Evolutionary conservation across 2,329 filamentous ascomycete genomes (phyloP), one percentile per base, ranked within the genome.

Genomic region (Claviceps spartinae): DNA sequence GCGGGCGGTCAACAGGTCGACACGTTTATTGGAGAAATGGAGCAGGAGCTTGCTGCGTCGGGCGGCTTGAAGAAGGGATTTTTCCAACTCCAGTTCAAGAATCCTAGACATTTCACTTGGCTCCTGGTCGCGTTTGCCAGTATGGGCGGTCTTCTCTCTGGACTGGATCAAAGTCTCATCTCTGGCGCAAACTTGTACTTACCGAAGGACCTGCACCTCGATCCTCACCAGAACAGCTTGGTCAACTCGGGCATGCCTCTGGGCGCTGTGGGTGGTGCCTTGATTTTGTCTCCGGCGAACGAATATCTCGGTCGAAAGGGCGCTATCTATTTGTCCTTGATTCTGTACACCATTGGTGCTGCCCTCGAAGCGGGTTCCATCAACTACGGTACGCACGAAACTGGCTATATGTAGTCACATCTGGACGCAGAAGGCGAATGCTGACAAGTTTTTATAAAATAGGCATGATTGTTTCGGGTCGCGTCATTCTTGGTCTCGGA

Each of bases 121-220:
- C 67, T 84, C 16, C 72, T 86, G 14, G 81, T 85, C 45, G 79
- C 74, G 1, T 87, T 87, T 58, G 83, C 83, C n/a, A 84, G 80
- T 16, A 85, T 87, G 81, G 83, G 84, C 48, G 84, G 84, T 62
- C 69, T 88, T 22, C 75, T 87, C 0, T 85, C 81, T 1, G 84
- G 84, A 54, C 72, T 88, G 20, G 84, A 88, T 61, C 84, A 88
- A 66, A 84, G 79, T 46, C 70, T 87, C 52, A 88, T 88, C 59
- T 82, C 77, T 13, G 84, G 84, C 50, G 84, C 84, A 48, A 83
- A 84, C 60, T 69, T 87, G 4, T 83, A 77, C 62, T 69, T 87
- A 45, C 84, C 83, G 2, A 57, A 63, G 0, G 79, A 81, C 45
- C 69, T 87, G 1, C 61, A 68, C 24, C 71, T 87, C 36, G 68